Percentiles rank a stretch among this genome's conserved stretches.
Evolutionary conservation across 2,329 filamentous ascomycete species (phyloP).

Genomic region (Ilyonectria sp.): DNA sequence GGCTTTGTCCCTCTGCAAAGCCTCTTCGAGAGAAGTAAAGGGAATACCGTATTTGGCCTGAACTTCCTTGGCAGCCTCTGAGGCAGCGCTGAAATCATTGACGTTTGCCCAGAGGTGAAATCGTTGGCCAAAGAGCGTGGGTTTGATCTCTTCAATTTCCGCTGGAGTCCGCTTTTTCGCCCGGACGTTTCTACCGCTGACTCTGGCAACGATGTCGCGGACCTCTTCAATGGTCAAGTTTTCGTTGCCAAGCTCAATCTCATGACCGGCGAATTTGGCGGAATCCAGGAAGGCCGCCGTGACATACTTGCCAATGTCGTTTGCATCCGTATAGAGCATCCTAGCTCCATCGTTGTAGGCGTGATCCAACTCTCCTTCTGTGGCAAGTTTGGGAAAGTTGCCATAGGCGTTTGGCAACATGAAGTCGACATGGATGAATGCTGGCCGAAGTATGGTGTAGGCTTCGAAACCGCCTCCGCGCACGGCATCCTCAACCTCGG

Average conservation of each 20-base stretch:
- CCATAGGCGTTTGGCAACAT: conserved; percentile 35
- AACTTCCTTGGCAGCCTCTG: background rate
- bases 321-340: conserved; percentile 48
- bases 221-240: conserved; percentile 50
- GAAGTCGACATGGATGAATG: conserved; percentile 49
- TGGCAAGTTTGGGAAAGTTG: conserved; percentile 51
- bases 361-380: conserved; percentile 49
- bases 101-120: conserved; percentile 35
- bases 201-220: conserved; percentile 45
- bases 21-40: conserved; percentile 29
- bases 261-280: conserved; percentile 48
- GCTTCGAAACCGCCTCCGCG: conserved; percentile 46
- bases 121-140: conserved; percentile 6
- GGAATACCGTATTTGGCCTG: conserved; percentile 30
- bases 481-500: conserved; percentile 53
- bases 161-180: conserved; percentile 27
- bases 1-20: conserved; percentile 30
- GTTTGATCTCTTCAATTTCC: conserved; percentile 23
- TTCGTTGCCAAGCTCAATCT: conserved; percentile 52
- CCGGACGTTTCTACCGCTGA: conserved; percentile 51
- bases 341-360: conserved; percentile 36
- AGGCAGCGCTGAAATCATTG: conserved; percentile 12
- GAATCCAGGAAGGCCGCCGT: conserved; percentile 52
- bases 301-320: conserved; percentile 53
- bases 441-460: conserved; percentile 54